Percentiles rank a stretch among this genome's conserved stretches.
Evolutionary conservation across 306 rosid genomes (phyloP).

Genomic region (Vigna angularis): DNA sequence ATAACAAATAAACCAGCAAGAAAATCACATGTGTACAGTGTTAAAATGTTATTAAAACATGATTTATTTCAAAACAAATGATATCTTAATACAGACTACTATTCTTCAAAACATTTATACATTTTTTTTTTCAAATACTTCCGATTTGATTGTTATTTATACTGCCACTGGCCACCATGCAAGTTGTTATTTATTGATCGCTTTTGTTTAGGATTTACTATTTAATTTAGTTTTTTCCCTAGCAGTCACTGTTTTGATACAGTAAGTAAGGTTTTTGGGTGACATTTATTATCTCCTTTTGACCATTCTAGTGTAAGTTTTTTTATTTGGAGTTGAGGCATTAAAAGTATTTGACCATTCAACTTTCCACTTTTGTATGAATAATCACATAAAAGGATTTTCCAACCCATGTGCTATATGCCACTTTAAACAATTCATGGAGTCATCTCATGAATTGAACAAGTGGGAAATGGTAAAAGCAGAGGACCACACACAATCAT

Average conservation of each 20-base stretch:
- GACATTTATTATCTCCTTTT: slow-evolving; percentile 26
- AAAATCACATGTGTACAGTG: too few species aligned
- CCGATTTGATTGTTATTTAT: too few species aligned
- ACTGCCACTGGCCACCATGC: too few species aligned
- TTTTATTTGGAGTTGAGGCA: slow-evolving; percentile 12
- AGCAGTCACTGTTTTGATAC: neutral
- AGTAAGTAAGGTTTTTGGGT: slow-evolving; percentile 4
- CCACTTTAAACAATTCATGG: neutral
- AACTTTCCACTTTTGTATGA: neutral
- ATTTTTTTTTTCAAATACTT: too few species aligned
- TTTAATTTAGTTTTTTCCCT: neutral
- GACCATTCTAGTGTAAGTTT: neutral
- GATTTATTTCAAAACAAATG: too few species aligned
- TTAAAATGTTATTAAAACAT: too few species aligned
- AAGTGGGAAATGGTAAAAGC: neutral
- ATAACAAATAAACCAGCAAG: too few species aligned
- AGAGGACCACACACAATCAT: neutral
- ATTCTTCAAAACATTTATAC: too few species aligned
- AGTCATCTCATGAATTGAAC: neutral
- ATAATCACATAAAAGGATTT: neutral
- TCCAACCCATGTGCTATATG: slow-evolving; percentile 13
- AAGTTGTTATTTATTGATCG: too few species aligned
- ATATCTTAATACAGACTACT: too few species aligned
- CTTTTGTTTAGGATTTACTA: slow-evolving; percentile 31
- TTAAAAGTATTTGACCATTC: slow-evolving; percentile 19